Evolutionary conservation across 768 basidiomycete genomes (phyloP), one percentile per base, ranked within the genome.

Genomic region (Mrakia blollopis): DNA sequence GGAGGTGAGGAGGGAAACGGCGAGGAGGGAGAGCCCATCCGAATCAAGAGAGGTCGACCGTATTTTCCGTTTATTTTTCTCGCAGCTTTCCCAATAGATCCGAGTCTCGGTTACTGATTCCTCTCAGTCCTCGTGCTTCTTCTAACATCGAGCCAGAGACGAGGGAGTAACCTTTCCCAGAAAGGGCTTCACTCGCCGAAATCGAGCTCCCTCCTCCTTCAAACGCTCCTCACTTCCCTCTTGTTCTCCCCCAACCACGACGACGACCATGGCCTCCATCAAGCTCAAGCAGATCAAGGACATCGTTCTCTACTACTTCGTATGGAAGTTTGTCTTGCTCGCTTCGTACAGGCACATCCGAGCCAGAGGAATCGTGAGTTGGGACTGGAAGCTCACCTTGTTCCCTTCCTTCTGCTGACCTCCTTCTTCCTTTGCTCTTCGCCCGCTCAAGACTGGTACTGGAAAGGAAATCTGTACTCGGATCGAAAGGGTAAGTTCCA

Each of bases 281-380:
- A 71, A 50, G 21, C 25, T 63, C 30, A 32, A 67, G 32, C 73
- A 44, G 77, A 41, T 78, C 74, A 76, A 69, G 75, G 78, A 91
- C 83, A 83, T 91, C 75, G 62, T 90, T 50, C 79, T 87, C 10
- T 85, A 83, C 13, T 88, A 89, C 71, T 80, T 84, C 28, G 16
- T 78, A 32, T 74, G 62, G 57, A 71, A 68, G 6, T 35, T 62
- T 1, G 63, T 77, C 10, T 14, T 73, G 13, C 79, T 90, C 74
- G 89, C 88, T 81, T 83, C 85, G 7, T 85, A 88, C 65, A 87
- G 90, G 23, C 90, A 91, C 82, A 80, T 91, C 25, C 86, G 88
- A 8, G 91, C 90, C 0, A 86, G 90, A 52, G 91, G 91, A 0
- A 70, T 90, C 57, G 77, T 78, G 47, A 50, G 47, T 10, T 23